These are phyloP conservation scores for Lentinula novae-zelandiae DNA, from an alignment of 1,284 basidiomycete species.

Conservation along the genomic window DNA sequence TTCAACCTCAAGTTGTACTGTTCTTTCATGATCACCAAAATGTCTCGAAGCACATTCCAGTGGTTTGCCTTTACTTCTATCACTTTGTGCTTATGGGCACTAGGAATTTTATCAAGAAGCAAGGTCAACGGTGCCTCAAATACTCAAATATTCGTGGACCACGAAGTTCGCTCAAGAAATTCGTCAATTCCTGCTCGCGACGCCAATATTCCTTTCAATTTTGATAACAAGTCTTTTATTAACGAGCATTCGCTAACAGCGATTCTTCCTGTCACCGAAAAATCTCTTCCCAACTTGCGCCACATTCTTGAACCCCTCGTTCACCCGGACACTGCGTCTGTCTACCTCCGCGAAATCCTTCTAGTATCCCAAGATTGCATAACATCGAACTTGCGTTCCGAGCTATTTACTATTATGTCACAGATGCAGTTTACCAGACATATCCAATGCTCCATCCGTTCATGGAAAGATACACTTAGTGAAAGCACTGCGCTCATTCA, in stretches of 20 bases:
- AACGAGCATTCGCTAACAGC: slow-evolving; percentile 25
- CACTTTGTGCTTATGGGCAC: neutral
- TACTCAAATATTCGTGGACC: neutral
- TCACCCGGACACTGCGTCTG: slow-evolving; percentile 24
- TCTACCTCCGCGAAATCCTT: slow-evolving; percentile 40
- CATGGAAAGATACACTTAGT: slow-evolving; percentile 28
- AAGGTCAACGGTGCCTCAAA: neutral
- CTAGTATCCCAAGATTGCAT: slow-evolving; percentile 43
- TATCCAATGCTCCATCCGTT: slow-evolving; percentile 41
- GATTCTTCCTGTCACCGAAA: slow-evolving; percentile 42
- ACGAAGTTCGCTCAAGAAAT: neutral
- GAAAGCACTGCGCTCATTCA: slow-evolving; percentile 29
- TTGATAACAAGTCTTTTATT: neutral
- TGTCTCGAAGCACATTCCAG: neutral
- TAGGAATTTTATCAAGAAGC: neutral
- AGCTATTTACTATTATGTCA: slow-evolving; percentile 26
- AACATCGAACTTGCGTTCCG: slow-evolving; percentile 27
- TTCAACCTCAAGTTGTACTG: too few relatives aligned
- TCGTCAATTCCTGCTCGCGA: neutral
- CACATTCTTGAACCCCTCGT: slow-evolving; percentile 22
- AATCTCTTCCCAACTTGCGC: slow-evolving; percentile 32
- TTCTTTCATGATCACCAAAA: neutral
- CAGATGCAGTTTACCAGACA: slow-evolving; percentile 23
- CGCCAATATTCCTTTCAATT: neutral
- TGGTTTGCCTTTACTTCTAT: neutral